Evolutionary conservation across 192 early-diverging fungal species (phyloP).

Genomic region (Linnemannia hyalina): DNA sequence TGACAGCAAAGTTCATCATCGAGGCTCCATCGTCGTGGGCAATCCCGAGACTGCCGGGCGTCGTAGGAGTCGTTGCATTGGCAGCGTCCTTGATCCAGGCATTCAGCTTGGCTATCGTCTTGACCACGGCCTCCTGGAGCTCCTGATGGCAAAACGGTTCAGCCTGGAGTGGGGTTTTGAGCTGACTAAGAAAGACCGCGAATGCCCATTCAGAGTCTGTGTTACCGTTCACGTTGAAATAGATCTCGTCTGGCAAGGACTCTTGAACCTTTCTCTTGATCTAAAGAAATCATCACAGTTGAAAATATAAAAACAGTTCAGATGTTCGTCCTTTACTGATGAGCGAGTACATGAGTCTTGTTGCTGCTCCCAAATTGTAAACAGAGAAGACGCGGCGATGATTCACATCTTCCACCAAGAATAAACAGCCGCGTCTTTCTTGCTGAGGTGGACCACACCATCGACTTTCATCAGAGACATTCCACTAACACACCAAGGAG

Average conservation of each 20-base stretch:
- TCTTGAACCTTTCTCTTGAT: constrained; percentile 79
- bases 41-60: constrained; percentile 47
- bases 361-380: background rate
- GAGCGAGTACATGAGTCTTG: background rate
- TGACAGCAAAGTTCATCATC: constrained; percentile 84
- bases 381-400: background rate
- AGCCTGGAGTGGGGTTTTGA: constrained; percentile 54
- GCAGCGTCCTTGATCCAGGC: constrained; percentile 72
- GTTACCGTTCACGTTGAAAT: constrained; percentile 78
- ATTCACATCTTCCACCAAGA: background rate
- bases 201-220: constrained; percentile 87
- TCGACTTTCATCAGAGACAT: background rate
- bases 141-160: constrained; percentile 66
- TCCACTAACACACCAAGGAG: background rate
- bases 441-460: background rate
- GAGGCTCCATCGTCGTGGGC: constrained; percentile 57
- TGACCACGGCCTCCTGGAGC: constrained; percentile 76
- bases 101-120: constrained; percentile 79
- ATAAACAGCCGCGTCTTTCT: background rate
- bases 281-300: constrained; percentile 34
- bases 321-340: background rate
- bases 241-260: constrained; percentile 75
- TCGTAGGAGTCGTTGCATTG: constrained; percentile 25
- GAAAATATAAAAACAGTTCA: background rate
- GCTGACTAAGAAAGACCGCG: constrained; percentile 81